A percentile compares a stretch with the other conserved stretches of the same genome.
Evolutionary conservation across 2,329 filamentous ascomycete species (phyloP).

Genomic region (Botryotinia convoluta): DNA sequence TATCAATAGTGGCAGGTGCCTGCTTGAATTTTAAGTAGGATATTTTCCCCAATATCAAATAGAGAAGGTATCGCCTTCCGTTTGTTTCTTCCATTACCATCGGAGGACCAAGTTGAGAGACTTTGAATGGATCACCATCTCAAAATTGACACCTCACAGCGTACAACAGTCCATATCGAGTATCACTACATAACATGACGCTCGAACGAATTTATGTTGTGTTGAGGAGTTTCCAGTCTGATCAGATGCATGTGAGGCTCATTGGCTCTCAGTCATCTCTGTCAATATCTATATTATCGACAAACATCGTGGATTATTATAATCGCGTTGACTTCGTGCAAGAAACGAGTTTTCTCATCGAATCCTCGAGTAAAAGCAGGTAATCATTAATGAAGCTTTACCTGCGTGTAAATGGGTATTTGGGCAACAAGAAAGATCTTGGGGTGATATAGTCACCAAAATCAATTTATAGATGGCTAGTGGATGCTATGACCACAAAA

Average conservation of each 20-base stretch:
- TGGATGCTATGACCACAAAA: not conserved
- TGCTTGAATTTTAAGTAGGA: not conserved
- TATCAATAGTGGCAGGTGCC: not conserved
- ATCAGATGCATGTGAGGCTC: not conserved
- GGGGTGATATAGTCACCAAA: not conserved
- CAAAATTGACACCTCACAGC: not conserved
- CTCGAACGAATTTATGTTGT: not conserved
- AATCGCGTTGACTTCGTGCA: not conserved
- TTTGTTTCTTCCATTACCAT: not conserved
- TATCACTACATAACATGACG: not conserved
- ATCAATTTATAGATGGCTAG: not conserved
- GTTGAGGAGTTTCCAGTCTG: not conserved
- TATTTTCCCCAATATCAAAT: not conserved
- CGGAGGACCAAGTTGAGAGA: not conserved
- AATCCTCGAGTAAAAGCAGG: not conserved
- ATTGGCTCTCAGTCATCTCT: not conserved
- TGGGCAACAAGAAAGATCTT: not conserved
- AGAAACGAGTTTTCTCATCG: not conserved
- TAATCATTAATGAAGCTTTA: not conserved
- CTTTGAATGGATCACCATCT: not conserved
- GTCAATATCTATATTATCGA: not conserved
- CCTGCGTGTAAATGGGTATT: not conserved
- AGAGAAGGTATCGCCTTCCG: not conserved
- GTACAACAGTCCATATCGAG: not conserved
- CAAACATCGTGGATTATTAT: not conserved